Evolutionary conservation across 441 rosid species (phyloP), one percentile per base, ranked within the genome.

Genomic region (Arabidopsis hybrid): DNA sequence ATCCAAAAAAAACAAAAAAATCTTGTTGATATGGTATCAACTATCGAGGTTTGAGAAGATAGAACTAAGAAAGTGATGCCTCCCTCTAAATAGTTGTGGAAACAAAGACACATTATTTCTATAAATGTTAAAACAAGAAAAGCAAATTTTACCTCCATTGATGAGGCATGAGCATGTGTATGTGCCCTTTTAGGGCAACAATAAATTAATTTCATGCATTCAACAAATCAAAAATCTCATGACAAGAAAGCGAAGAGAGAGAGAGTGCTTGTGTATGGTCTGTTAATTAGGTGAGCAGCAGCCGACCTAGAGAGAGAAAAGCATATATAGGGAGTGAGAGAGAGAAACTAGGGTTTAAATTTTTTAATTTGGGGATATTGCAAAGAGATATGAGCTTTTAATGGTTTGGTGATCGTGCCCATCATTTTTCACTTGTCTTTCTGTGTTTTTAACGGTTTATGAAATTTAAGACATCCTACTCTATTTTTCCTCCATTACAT

Each of bases 371-470:
- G 5, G 74, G 82, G 88, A 87, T 82, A 86, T 50, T 14, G 67
- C 82, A 88, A 76, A 83, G 13, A 51, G 12, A 31, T 42, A 17
- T 39, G 82, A 83, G 87, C 72, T 78, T 71, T 77, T 62, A 57
- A 52, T 77, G 43, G 74, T 66, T 73, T 46, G 75, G 56, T 77
- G 72, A 57, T 17, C 35, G 81, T 84, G 82, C 85, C 80, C 80
- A 77, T 77, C 68, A 71, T 77, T 64, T 63, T 83, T 82, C 79
- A 75, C 80, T 79, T 74, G 76, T 82, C 75, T 78, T 83, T 85
- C 83, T 79, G 82, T 79, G 81, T 87, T 60, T 70, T 75, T 79
- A 88, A 83, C 85, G 88, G 88, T 86, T 79, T 78, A 56, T 69
- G 73, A 59, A 79, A 66, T 72, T 74, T 66, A 73, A 75, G 74